A percentile compares a stretch with the other conserved stretches of the same genome.
These are phyloP conservation scores for Domatiomyces globalis DNA, from an alignment of 2,329 filamentous ascomycete genomes.

Conservation along the genomic window DNA sequence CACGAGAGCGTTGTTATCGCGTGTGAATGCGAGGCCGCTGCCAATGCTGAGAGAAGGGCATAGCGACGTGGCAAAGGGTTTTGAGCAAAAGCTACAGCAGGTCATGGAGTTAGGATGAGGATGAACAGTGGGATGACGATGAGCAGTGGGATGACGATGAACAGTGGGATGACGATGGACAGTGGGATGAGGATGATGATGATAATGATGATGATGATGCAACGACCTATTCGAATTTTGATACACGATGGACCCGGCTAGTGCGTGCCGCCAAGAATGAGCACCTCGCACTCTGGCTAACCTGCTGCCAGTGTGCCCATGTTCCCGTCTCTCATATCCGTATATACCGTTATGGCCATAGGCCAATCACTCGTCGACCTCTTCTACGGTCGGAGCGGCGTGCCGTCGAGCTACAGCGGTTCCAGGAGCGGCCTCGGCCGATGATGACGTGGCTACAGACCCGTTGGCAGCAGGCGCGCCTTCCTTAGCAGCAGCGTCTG, in stretches of 20 bases:
- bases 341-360: neutral
- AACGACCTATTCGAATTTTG: too few species aligned
- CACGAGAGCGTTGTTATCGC: slow-evolving; percentile 34
- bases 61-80: slow-evolving; percentile 6
- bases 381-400: slow-evolving; percentile 17
- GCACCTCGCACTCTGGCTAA: neutral
- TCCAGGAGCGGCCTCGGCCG: slow-evolving; percentile 23
- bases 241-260: too few species aligned
- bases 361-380: slow-evolving; percentile 7
- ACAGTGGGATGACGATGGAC: neutral
- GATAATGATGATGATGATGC: neutral
- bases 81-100: slow-evolving; percentile 22
- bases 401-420: slow-evolving; percentile 18
- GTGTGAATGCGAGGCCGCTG: slow-evolving; percentile 24
- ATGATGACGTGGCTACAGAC: slow-evolving; percentile 17
- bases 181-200: neutral
- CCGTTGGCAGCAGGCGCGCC: slow-evolving; percentile 7
- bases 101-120: slow-evolving; percentile 27
- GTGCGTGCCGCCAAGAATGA: neutral
- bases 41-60: slow-evolving; percentile 19
- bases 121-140: too few species aligned
- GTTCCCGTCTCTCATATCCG: neutral
- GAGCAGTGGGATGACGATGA: too few species aligned
- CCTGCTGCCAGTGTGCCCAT: neutral
- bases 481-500: slow-evolving; percentile 14